Percentiles rank a stretch among this genome's conserved stretches.
Evolutionary conservation across 1,284 basidiomycete species (phyloP).

Genomic region (Trichosporon sp.): DNA sequence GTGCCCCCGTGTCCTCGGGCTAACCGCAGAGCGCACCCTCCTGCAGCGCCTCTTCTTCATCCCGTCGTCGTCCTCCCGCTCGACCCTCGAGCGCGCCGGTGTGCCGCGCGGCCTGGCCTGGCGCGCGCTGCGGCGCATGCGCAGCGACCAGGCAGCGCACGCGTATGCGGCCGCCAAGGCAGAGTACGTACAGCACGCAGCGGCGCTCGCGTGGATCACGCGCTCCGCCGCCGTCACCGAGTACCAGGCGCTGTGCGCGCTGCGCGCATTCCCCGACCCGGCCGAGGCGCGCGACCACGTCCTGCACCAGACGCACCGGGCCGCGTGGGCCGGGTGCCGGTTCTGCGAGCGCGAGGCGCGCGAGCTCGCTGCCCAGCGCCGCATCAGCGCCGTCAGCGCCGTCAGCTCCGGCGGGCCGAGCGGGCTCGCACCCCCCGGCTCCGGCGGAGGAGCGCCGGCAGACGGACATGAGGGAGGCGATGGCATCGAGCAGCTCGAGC

Average conservation of each 20-base stretch:
- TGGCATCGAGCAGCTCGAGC: too few species aligned
- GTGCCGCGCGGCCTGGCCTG: neutral
- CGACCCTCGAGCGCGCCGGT: neutral
- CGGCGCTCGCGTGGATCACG: neutral
- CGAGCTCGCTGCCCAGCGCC: neutral
- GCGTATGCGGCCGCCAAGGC: neutral
- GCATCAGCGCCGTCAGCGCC: neutral
- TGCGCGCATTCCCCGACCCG: neutral
- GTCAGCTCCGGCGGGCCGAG: neutral
- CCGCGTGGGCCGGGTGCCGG: neutral
- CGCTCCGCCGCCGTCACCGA: neutral
- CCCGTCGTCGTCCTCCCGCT: neutral
- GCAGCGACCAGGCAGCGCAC: neutral
- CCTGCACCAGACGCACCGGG: neutral
- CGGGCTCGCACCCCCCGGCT: too few species aligned
- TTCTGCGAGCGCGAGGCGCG: neutral
- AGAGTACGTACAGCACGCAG: neutral
- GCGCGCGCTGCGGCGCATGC: neutral
- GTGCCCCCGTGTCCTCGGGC: neutral
- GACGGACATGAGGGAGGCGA: too few species aligned
- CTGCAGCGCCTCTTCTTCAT: neutral
- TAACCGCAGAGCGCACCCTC: neutral
- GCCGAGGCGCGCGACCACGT: neutral
- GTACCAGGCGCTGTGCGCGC: neutral
- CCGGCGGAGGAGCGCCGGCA: too few species aligned